Base-by-base conservation (phyloP, 2,329 filamentous ascomycete species). In the Xylaria sp. region DNA sequence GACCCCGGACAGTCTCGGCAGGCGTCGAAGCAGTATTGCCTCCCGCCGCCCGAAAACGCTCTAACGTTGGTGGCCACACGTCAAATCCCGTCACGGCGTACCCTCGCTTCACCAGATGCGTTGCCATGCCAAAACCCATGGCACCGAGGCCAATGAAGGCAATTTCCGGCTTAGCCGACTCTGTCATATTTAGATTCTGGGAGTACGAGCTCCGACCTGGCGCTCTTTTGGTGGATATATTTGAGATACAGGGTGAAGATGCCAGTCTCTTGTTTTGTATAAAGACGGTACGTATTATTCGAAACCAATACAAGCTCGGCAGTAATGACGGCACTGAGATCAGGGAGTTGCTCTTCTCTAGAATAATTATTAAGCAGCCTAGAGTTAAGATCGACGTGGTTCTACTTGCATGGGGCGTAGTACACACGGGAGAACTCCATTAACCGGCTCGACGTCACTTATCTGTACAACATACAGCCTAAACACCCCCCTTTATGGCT, bases 51-150 rank as follows among this genome's bases (percentile, higher is more conserved):
- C 84, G 80, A 82, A 93, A 93, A 25, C 85, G 86, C 64, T 91
- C 87, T 40, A 93, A 84, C 0, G 90, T 89, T 5, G 90, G 89
- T 2, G 82, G 82, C 81, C 87, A 93, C 48, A 93, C 87, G 75
- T 94, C 92, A 77, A 89, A 93, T 65, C 91, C 91, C 25, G 87
- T 90, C 27, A 93, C 91, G 29, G 82, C 69, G 79, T 91, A 92
- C 66, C 90, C 90, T 71, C 87, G 81, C 72, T 89, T 88, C 74
- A 93, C 83, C 54, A 94, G 86, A 77, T 93, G 86, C 68, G 88
- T 92, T 71, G 92, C 92, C 91, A 94, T 93, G 77, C 92, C 92
- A 78, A 93, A 92, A 77, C 92, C 92, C 92, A 93, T 93, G 80
- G 91, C 91, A 65, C 92, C 92, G 2, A 94, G 89, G 83, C 92